phyloP scores from a whole-genome alignment of 306 rosid species.

The Bauhinia variegata region DNA sequence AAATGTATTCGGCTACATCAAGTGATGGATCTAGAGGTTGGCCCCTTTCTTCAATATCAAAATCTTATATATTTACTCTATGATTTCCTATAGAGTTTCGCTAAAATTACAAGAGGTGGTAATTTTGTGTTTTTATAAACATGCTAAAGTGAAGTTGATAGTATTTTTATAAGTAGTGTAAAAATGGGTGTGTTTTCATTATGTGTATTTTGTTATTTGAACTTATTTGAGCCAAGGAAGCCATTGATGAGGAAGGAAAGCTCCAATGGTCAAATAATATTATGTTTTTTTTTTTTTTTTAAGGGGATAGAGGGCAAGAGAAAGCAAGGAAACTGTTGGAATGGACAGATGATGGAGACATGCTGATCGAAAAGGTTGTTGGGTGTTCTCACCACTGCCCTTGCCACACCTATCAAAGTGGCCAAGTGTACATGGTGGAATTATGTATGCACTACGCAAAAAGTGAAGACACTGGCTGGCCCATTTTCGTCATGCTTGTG shows the following conservation, averaged over 20 bases:
- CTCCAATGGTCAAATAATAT: conserved; percentile 54
- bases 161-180: no score
- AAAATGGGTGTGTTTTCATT: conserved; percentile 86
- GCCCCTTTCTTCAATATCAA: no score
- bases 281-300: conserved; percentile 50
- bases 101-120: no score
- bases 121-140: no score
- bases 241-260: conserved; percentile 60
- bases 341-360: conserved; percentile 74
- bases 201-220: conserved; percentile 86
- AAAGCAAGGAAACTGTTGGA: conserved; percentile 50
- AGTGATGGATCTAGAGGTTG: no score
- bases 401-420: conserved; percentile 78
- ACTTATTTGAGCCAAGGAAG: conserved; percentile 72
- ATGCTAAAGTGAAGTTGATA: no score
- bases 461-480: conserved; percentile 65
- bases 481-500: no score
- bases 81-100: no score
- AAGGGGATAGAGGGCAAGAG: conserved; percentile 54
- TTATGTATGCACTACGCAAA: conserved; percentile 71
- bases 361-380: conserved; percentile 62
- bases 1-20: no score
- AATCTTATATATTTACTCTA: no score
- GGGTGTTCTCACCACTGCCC: conserved; percentile 56
- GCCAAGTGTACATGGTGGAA: conserved; percentile 87